Percentiles rank a stretch among this genome's conserved stretches.
Evolutionary conservation across 2,329 filamentous ascomycete species (phyloP).

Genomic region (Monilinia laxa): DNA sequence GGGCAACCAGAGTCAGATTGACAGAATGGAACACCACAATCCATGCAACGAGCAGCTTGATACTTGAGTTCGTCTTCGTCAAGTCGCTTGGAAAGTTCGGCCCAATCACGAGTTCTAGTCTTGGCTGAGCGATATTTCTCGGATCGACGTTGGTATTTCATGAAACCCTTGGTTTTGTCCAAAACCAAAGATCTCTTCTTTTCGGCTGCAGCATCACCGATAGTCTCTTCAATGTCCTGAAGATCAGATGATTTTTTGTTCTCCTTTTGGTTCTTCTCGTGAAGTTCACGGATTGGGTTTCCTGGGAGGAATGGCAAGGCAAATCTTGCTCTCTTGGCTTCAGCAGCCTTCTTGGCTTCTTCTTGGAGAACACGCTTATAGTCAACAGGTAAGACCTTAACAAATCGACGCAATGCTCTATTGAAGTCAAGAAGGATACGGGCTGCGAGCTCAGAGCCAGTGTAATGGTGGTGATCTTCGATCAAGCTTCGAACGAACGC

Average conservation of each 20-base stretch:
- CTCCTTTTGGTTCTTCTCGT: constrained; percentile 55
- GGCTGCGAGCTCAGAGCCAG: constrained; percentile 89
- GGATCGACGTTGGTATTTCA: constrained; percentile 89
- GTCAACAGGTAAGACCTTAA: constrained; percentile 91
- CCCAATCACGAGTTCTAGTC: constrained; percentile 88
- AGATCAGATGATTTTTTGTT: constrained; percentile 67
- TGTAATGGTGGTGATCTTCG: constrained; percentile 97
- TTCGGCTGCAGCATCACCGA: constrained; percentile 79
- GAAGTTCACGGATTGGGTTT: constrained; percentile 54
- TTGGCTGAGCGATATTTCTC: constrained; percentile 90
- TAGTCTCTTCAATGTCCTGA: constrained; percentile 86
- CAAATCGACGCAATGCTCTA: constrained; percentile 81
- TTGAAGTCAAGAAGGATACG: constrained; percentile 95
- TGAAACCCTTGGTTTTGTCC: constrained; percentile 97
- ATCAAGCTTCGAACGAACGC: constrained; percentile 87
- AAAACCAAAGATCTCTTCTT: constrained; percentile 88
- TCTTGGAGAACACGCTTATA: constrained; percentile 92
- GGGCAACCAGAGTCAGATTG: constrained; percentile 95
- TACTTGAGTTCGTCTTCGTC: constrained; percentile 96
- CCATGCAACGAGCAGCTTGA: constrained; percentile 95
- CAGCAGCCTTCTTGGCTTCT: constrained; percentile 80
- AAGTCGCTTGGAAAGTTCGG: constrained; percentile 81
- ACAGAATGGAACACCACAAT: constrained; percentile 97
- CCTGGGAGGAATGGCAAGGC: constrained; percentile 75
- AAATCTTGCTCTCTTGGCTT: constrained; percentile 81